Evolutionary conservation across 345 rosid species (phyloP).

Genomic region (Pugionium dolabratum): DNA sequence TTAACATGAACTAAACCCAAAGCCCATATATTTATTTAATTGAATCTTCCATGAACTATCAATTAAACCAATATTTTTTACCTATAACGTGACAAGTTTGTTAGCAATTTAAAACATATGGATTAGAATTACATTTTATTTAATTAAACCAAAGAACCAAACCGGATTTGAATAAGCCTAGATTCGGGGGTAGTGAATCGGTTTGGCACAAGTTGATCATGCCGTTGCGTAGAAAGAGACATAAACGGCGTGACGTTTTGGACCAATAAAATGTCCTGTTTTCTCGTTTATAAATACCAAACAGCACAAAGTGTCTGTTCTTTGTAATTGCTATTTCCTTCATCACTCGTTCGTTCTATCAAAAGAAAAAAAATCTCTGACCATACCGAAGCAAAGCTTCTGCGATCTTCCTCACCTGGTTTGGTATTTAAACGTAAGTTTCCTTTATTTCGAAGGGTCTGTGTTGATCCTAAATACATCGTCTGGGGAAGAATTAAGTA

Average conservation of each 20-base stretch:
- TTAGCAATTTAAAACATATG: no score
- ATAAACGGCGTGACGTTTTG: background rate
- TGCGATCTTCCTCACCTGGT: slow-evolving; percentile 19
- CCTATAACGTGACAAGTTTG: no score
- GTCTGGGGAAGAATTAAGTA: background rate
- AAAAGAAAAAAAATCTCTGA: slow-evolving; percentile 5
- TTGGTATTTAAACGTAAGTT: slow-evolving; percentile 10
- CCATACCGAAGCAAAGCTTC: slow-evolving; percentile 16
- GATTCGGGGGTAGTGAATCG: background rate
- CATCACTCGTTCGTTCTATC: slow-evolving; percentile 3
- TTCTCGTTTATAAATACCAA: background rate
- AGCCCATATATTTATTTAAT: no score
- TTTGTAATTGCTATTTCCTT: slow-evolving; percentile 5
- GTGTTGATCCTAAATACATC: background rate
- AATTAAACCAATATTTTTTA: no score
- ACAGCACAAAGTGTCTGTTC: slow-evolving; percentile 13
- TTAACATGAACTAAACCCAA: no score
- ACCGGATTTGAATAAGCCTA: no score
- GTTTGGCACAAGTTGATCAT: background rate
- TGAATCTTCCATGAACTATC: no score
- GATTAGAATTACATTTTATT: no score
- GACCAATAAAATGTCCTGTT: background rate
- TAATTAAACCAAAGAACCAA: no score
- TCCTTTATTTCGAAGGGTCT: background rate
- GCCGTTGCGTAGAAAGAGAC: background rate